Evolutionary conservation across 805 yeast species (phyloP), one percentile per base, ranked within the genome.

Genomic region (Debaryomyces maramus): DNA sequence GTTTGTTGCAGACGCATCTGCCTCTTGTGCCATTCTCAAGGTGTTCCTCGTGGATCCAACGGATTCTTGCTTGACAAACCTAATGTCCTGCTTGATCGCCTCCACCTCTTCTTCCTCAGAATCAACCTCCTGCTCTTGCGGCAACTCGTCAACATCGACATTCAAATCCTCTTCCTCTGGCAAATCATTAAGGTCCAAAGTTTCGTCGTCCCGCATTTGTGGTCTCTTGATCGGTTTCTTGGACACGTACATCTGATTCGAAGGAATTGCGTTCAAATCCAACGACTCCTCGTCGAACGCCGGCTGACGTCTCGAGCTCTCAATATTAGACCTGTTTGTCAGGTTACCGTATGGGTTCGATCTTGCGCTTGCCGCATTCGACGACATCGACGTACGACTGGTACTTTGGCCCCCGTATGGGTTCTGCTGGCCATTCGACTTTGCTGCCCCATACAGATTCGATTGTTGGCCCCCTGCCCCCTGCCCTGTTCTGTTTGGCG

Each of bases 51-150:
- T 85, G 28, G 90, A 81, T 11, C 87, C 83, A 8, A 89, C 80
- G 2, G 96, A 83, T 52, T 88, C 93, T 53, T 87, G 91, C 60
- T 91, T 90, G 26, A 87, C 81, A 53, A 85, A 88, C 41, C 87
- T 72, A 44, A 86, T 83, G 48, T 90, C 88, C 45, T 85, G 84
- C 58, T 86, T 88, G 47, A 91, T 80, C 32, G 80, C 86, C 57
- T 88, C 95, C 13, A 91, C 87, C 49, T 88, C 97, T 58, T 86
- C 95, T 47, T 90, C 97, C 46, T 88, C 90, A 43, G 72, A 63
- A 41, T 69, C 80, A 50, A 56, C 66, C 41, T 67, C 60, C 35
- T 67, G 65, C 36, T 69, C 65, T 33, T 65, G 63, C 3, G 70
- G 68, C 20, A 65, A 49, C 17, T 64, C 67, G 34, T 63, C 70